Base-by-base conservation (phyloP, 495 filamentous ascomycete species). In the Xylaria scruposa region DNA sequence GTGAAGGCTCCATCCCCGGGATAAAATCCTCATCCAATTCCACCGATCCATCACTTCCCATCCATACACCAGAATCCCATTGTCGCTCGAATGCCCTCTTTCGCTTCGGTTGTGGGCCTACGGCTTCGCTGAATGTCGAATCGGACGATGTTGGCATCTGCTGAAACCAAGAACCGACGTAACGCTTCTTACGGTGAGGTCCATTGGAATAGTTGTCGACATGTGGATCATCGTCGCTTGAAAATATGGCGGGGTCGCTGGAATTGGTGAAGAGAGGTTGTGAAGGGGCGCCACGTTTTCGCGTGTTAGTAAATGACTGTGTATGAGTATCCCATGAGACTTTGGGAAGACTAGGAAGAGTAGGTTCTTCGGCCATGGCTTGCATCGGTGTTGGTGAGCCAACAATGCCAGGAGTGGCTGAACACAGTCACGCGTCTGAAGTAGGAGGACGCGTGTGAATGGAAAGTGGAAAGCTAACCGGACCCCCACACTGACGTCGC, bases 21-120 rank as follows among this genome's bases (percentile, higher is more conserved):
- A 17, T n/a, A 1, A 79, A 54, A 26, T 72, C 70, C 4, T 83
- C 83, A 29, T 84, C 83, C 1, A 79, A 72, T 59, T 88, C 82
- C 9, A 82, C 83, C 19, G 80, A 77, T 12, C 60, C 79, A 68
- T 92, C 91, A 75, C 91, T 92, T 19, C 88, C 90, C 88, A 95
- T 88, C 86, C 89, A 95, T n/a, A 95, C 90, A 67, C 92, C 93
- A 81, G 91, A 94, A 78, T 97, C 93, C n/a, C 89, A 81, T 73
- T 91, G 85, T 36, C 92, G 83, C 77, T 86, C 85, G 40, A 93
- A 87, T 6, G 84, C 82, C 54, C 90, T 79, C 78, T 89, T 90
- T 26, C 79, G 73, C 71, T 81, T 73, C 29, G 75, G 78, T n/a
- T 67, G 70, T 2, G 70, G 73, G 40, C 36, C 69, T 67, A 81